Evolutionary conservation across 768 basidiomycete species (phyloP), one percentile per base, ranked within the genome.

Genomic region (Wakefieldia striispora): DNA sequence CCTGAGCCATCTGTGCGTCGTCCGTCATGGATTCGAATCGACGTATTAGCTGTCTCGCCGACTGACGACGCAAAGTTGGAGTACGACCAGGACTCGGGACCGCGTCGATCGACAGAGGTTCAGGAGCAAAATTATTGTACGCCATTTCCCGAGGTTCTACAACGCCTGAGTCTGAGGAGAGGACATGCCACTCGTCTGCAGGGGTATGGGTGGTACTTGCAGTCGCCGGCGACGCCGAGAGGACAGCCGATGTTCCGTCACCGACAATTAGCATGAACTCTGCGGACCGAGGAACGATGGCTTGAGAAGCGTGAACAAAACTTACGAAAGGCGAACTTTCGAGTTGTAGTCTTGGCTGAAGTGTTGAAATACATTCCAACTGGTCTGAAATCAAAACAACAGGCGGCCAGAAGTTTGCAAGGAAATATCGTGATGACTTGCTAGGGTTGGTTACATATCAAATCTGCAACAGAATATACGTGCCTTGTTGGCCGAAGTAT

Each of bases 1-100:
- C 41, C 29, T 52, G 56, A 38, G 33, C 43, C 31, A 19, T 49
- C 34, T 50, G 46, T n/a, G 38, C 42, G 9, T 37, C 39, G 11
- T 45, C 59, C 34, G 57, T 61, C 57, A 81, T 69, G 14, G 78
- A 72, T 59, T 84, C 82, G 54, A 74, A 83, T 42, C 72, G 73
- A 51, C 69, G 71, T 55, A 83, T 80, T 17, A 83, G 64, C 26
- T 77, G 77, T 54, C 75, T 82, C 3, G 81, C 74, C 19, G 81
- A 75, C 41, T 62, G 61, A 29, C 60, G 63, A 49, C 61, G 68
- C 41, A 70, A 58, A 23, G 59, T 13, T 26, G 40, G 49, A 11
- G 24, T 19, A n/a, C 27, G 35, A 43, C 33, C 21, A 1, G 43
- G 27, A 17, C 17, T 24, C 40, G 7, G 43, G 24, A 27, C 31